A percentile compares a stretch with the other conserved stretches of the same genome.
Evolutionary conservation across 1,284 basidiomycete species (phyloP).

Genomic region (Stereum hirsutum): DNA sequence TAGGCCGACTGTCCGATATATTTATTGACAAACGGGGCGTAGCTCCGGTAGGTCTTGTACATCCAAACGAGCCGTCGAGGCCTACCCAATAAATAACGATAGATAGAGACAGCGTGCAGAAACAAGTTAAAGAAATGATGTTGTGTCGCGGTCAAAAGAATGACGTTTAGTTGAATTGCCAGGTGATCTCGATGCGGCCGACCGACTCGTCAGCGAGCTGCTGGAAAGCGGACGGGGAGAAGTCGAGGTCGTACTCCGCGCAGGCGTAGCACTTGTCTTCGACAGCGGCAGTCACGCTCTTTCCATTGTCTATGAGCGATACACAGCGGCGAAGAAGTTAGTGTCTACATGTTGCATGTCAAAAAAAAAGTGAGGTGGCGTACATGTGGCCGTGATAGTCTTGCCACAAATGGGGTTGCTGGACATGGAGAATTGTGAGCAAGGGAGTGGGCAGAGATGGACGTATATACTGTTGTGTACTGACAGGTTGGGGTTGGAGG

Average conservation of each 20-base stretch:
- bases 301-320: constrained; percentile 35
- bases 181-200: constrained; percentile 29
- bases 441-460: not conserved
- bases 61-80: too few relatives aligned
- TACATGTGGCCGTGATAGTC: constrained; percentile 18
- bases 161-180: too few relatives aligned
- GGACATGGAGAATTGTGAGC: constrained; percentile 8
- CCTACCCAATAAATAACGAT: too few relatives aligned
- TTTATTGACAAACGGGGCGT: too few relatives aligned
- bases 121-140: too few relatives aligned
- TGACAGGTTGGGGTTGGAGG: not conserved
- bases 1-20: too few relatives aligned
- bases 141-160: too few relatives aligned
- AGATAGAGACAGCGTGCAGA: too few relatives aligned
- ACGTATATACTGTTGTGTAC: not conserved
- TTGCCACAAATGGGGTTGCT: constrained; percentile 24
- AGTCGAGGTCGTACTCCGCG: constrained; percentile 40
- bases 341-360: not conserved
- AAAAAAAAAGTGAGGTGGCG: constrained; percentile 2
- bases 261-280: constrained; percentile 59
- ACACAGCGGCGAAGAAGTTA: constrained; percentile 2
- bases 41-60: too few relatives aligned
- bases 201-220: constrained; percentile 21
- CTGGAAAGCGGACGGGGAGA: constrained; percentile 49
- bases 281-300: constrained; percentile 36